Evolutionary conservation across 2,329 filamentous ascomycete species (phyloP).

Genomic region (Nemania sp.): DNA sequence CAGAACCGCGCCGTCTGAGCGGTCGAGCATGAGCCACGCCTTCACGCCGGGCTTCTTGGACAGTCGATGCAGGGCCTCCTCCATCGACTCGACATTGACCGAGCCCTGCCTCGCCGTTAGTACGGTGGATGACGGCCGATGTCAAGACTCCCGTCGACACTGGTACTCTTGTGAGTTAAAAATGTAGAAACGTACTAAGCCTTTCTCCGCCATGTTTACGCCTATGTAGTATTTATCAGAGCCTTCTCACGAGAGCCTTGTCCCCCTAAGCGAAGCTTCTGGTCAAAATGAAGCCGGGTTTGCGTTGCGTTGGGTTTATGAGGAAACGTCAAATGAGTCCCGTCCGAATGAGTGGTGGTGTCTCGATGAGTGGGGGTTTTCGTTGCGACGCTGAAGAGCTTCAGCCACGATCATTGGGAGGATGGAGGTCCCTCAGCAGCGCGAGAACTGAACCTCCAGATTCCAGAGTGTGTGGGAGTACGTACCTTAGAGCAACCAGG

Average conservation of each 20-base stretch:
- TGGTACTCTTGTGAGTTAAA: background rate
- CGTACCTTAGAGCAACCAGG: too few relatives aligned
- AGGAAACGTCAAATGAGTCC: background rate
- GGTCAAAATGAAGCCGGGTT: background rate
- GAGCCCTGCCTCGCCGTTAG: constrained; percentile 37
- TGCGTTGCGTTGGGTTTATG: background rate
- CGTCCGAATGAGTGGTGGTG: background rate
- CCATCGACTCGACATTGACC: constrained; percentile 63
- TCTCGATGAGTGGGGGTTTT: too few relatives aligned
- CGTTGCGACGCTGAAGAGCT: constrained; percentile 26
- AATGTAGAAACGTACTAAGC: constrained; percentile 29
- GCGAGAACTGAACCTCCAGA: too few relatives aligned
- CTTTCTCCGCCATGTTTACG: constrained; percentile 36
- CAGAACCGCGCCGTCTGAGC: constrained; percentile 72
- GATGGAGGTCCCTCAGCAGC: too few relatives aligned
- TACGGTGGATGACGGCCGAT: background rate
- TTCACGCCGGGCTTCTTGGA: constrained; percentile 80
- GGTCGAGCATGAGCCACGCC: constrained; percentile 75
- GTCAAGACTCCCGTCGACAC: too few relatives aligned
- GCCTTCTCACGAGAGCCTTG: background rate
- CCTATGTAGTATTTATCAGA: background rate
- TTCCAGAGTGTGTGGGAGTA: too few relatives aligned
- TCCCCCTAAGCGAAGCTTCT: background rate
- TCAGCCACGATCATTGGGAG: constrained; percentile 31
- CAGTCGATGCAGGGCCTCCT: constrained; percentile 69